Percentiles rank a stretch among this genome's conserved stretches.
Conservation (phyloP, 2,329 filamentous ascomycete genomes). For the Metarhizium robertsii region DNA sequence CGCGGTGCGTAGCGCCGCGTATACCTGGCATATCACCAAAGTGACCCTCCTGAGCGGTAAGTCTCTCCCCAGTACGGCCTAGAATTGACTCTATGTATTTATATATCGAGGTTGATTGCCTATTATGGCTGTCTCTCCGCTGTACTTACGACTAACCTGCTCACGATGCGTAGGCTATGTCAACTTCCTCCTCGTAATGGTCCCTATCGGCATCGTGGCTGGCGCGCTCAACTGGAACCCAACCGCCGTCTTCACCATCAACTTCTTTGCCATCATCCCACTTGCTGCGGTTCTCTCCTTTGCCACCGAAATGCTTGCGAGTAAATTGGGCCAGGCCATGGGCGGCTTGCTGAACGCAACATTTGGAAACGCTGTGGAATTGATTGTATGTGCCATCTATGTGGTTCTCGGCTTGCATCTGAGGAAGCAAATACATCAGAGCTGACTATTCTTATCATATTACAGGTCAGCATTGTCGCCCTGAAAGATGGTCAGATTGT, state of each 20-base stretch:
- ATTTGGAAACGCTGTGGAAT: constrained; percentile 71
- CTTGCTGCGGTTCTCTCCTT: constrained; percentile 66
- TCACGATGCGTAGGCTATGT: constrained; percentile 36
- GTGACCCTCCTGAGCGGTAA: constrained; percentile 49
- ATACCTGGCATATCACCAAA: constrained; percentile 47
- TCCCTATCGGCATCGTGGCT: constrained; percentile 63
- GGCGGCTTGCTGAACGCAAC: constrained; percentile 69
- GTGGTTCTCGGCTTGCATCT: neutral
- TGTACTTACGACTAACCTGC: neutral
- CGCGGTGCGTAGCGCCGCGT: constrained; percentile 35
- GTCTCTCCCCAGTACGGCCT: constrained; percentile 15
- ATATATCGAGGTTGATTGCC: neutral
- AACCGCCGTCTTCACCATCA: constrained; percentile 62
- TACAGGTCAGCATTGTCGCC: constrained; percentile 82
- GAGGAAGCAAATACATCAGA: neutral
- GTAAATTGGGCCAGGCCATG: constrained; percentile 62
- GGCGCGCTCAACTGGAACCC: constrained; percentile 54
- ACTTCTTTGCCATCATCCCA: constrained; percentile 74
- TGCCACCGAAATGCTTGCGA: constrained; percentile 68
- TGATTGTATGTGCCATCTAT: constrained; percentile 49
- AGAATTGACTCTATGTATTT: neutral
- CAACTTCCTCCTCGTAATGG: constrained; percentile 65
- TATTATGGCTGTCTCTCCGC: neutral
- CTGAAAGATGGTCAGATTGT: constrained; percentile 78
- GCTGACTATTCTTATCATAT: neutral